phyloP scores from a whole-genome alignment of 2,329 filamentous ascomycete species.

The Conoideocrella luteorostrata region DNA sequence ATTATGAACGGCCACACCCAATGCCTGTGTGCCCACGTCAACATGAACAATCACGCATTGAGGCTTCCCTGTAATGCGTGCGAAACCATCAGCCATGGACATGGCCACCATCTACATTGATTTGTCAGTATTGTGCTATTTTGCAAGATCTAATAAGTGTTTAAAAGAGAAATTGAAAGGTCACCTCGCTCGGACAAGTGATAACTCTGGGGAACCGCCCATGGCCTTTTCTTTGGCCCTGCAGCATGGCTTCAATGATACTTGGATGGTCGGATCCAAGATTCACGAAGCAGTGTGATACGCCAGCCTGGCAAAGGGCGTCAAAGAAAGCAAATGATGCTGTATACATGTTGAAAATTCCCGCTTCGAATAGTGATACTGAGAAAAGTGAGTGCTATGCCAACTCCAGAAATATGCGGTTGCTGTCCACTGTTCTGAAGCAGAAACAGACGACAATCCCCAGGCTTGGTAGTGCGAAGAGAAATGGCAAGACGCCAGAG shows the following conservation, averaged over 20 bases:
- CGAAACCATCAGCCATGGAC: constrained; percentile 78
- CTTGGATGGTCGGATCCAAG: constrained; percentile 66
- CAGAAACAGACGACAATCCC: too few relatives aligned
- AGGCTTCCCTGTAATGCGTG: constrained; percentile 59
- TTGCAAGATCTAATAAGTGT: too few relatives aligned
- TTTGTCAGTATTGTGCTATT: background rate
- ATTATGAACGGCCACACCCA: constrained; percentile 74
- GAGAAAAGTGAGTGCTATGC: too few relatives aligned
- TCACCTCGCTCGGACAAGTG: constrained; percentile 74
- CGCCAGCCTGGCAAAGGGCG: constrained; percentile 64
- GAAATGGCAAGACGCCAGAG: too few relatives aligned
- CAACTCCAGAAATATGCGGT: too few relatives aligned
- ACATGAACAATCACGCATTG: constrained; percentile 72
- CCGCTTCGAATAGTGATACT: too few relatives aligned
- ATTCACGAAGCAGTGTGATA: constrained; percentile 57
- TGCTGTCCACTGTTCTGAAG: too few relatives aligned
- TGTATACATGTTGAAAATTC: too few relatives aligned
- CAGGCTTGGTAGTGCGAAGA: too few relatives aligned
- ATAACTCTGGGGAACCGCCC: constrained; percentile 65
- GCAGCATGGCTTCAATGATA: constrained; percentile 75
- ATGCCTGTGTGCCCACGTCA: constrained; percentile 70
- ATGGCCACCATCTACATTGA: constrained; percentile 73
- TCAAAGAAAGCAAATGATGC: constrained; percentile 79
- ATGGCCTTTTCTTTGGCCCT: constrained; percentile 61
- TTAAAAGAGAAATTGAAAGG: too few relatives aligned